Conservation (phyloP, 164 flowering plant species). For the Vitis labrusca region DNA sequence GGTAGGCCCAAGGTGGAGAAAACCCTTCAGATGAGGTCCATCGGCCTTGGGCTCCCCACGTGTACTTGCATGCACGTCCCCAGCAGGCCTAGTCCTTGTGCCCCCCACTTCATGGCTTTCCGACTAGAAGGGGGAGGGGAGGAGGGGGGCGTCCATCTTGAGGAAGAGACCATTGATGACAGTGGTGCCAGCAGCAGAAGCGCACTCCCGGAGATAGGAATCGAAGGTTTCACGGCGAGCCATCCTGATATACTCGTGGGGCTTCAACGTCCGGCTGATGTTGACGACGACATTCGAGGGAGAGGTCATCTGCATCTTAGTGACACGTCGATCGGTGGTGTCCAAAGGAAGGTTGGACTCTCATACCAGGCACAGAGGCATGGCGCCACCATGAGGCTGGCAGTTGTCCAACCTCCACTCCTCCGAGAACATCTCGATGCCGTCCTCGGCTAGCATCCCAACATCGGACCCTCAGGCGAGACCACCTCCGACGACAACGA, state of each 20-base stretch:
- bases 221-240: constrained; percentile 90
- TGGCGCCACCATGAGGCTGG: constrained; percentile 98
- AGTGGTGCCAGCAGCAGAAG: constrained; percentile 56
- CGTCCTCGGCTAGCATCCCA: constrained; percentile 82
- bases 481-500: constrained; percentile 91
- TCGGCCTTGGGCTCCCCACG: no score
- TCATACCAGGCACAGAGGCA: constrained; percentile 96
- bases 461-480: constrained; percentile 93
- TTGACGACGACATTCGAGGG: no score
- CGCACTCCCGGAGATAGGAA: constrained; percentile 72
- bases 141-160: constrained; percentile 67
- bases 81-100: no score
- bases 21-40: no score
- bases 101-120: no score
- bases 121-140: no score
- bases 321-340: constrained; percentile 85
- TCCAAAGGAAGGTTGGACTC: constrained; percentile 92
- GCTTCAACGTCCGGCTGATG: no score
- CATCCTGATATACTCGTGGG: constrained; percentile 88
- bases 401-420: constrained; percentile 84
- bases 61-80: no score
- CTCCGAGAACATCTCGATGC: constrained; percentile 43
- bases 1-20: no score
- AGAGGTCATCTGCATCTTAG: constrained; percentile 92
- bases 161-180: constrained; percentile 76